Conservation (phyloP, 2,329 filamentous ascomycete species). For the Seiridium cupressi region DNA sequence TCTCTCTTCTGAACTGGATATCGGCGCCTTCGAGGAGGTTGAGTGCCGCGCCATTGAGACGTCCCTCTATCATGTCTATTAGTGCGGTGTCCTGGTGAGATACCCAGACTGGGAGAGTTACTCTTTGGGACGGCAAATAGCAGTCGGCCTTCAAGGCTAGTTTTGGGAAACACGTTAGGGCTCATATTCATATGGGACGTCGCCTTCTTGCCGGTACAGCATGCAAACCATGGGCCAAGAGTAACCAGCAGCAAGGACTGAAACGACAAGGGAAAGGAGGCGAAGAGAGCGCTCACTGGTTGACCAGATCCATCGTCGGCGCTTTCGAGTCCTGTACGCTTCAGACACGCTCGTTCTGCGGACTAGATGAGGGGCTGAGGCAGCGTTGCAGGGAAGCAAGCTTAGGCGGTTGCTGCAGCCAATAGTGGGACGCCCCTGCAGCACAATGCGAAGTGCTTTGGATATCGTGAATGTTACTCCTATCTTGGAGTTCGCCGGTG, state of each 20-base stretch:
- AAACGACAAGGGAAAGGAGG: not conserved
- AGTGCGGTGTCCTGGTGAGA: conserved; percentile 1
- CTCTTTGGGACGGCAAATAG: conserved; percentile 99
- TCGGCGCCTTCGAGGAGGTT: conserved; percentile 92
- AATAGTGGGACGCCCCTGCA: not conserved
- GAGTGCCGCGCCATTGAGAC: conserved; percentile 82
- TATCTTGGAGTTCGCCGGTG: not conserved
- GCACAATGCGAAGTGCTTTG: too few species aligned
- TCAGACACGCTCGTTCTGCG: not conserved
- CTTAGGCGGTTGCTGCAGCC: not conserved
- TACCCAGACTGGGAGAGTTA: conserved; percentile 46
- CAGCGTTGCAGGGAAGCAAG: not conserved
- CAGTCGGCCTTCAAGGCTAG: conserved; percentile 84
- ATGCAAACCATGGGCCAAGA: not conserved
- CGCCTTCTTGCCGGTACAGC: too few species aligned
- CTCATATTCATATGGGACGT: not conserved
- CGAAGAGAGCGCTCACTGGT: conserved; percentile 40
- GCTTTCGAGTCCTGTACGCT: not conserved
- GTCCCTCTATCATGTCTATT: conserved; percentile 66
- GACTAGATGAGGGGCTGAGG: not conserved
- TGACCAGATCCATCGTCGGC: conserved; percentile 50
- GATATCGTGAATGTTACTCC: too few species aligned
- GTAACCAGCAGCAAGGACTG: not conserved
- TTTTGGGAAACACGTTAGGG: not conserved
- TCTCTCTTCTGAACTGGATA: conserved; percentile 94